Evolutionary conservation across 2,329 filamentous ascomycete genomes (phyloP).

Genomic region (Calycina herbarum): DNA sequence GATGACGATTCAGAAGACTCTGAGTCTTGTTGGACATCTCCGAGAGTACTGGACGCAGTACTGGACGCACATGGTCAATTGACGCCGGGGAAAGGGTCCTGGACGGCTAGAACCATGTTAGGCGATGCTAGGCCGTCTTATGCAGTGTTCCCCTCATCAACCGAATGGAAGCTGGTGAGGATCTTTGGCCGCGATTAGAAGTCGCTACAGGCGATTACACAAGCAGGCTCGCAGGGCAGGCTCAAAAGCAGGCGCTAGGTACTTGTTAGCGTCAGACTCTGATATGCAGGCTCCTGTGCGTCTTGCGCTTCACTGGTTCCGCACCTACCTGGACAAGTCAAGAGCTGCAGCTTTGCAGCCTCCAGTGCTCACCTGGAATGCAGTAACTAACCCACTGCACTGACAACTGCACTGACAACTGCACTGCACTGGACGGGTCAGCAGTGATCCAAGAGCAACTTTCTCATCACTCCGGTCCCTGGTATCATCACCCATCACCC

Average conservation of each 20-base stretch:
- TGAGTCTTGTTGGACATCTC: background rate
- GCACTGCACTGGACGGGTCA: background rate
- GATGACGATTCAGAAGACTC: background rate
- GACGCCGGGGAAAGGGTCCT: conserved; percentile 7
- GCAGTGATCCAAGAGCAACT: background rate
- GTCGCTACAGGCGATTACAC: background rate
- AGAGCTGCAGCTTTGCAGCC: background rate
- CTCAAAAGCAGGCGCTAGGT: background rate
- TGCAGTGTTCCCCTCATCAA: background rate
- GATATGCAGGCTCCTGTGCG: background rate
- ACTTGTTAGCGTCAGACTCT: background rate
- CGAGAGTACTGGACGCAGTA: background rate
- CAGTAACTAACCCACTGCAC: background rate
- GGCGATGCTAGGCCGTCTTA: background rate
- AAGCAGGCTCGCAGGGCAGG: background rate
- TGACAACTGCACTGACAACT: background rate
- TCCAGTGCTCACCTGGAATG: background rate
- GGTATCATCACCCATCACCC: background rate
- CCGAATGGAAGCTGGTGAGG: background rate
- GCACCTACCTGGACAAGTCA: background rate
- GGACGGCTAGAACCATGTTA: background rate
- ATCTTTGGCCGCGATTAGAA: conserved; percentile 1
- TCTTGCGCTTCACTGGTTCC: background rate
- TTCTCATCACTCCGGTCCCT: background rate
- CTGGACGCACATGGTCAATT: background rate